Conservation (phyloP, 164 flowering plant genomes). For the Vitis vinifera region DNA sequence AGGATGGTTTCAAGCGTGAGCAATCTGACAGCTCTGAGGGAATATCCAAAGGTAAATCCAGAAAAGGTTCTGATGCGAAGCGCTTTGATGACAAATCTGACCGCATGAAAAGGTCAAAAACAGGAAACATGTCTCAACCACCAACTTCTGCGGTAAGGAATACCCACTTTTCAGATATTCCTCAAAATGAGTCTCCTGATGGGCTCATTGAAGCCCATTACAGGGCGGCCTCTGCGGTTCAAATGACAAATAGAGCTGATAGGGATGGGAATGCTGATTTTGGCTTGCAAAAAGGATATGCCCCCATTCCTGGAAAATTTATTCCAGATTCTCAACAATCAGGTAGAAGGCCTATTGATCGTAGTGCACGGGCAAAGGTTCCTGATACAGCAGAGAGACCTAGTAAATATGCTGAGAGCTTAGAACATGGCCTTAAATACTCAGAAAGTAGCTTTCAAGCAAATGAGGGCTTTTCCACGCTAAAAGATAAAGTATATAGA, state of each 20-base stretch:
- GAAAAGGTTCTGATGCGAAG: conserved; percentile 40
- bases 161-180: conserved; percentile 20
- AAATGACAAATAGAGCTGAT: conserved; percentile 23
- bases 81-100: conserved; percentile 43
- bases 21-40: conserved; percentile 39
- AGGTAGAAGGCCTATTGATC: conserved; percentile 37
- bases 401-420: conserved; percentile 35
- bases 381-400: conserved; percentile 38
- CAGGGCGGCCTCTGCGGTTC: conserved; percentile 23
- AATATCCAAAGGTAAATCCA: conserved; percentile 43
- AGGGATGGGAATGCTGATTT: conserved; percentile 34
- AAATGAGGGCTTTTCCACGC: conserved; percentile 28
- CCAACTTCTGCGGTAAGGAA: conserved; percentile 29
- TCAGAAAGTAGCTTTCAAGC: conserved; percentile 35
- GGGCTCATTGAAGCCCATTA: conserved; percentile 25
- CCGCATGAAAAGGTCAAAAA: conserved; percentile 44
- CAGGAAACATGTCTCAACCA: conserved; percentile 35
- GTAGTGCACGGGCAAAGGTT: conserved; percentile 27
- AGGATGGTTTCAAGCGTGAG: conserved; percentile 31
- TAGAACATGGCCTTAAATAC: conserved; percentile 29
- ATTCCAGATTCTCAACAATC: conserved; percentile 38
- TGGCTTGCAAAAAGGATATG: conserved; percentile 28
- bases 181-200: conserved; percentile 35
- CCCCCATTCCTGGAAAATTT: conserved; percentile 34
- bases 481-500: conserved; percentile 37